Percentiles rank a stretch among this genome's conserved stretches.
Conservation (phyloP, 139 green algal species). For the Marvania coccoides region DNA sequence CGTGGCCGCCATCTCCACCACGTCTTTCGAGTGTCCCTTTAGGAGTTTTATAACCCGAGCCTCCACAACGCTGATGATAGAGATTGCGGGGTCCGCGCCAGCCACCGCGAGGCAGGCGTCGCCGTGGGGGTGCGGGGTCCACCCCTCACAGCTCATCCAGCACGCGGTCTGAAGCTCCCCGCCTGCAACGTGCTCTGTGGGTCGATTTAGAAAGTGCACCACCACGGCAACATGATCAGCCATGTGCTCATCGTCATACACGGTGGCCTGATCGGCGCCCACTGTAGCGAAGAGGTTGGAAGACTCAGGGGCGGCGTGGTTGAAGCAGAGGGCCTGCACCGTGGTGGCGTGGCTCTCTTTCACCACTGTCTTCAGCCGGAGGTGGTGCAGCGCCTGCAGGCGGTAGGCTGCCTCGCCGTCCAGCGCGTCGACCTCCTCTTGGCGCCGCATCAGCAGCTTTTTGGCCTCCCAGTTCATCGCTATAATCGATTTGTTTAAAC, state of each 20-base stretch:
- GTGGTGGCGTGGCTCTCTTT: constrained; percentile 50
- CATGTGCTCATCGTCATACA: constrained; percentile 69
- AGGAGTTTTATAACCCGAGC: constrained; percentile 36
- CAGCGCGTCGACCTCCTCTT: constrained; percentile 13
- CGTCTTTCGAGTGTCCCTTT: constrained; percentile 35
- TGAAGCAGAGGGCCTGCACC: constrained; percentile 36
- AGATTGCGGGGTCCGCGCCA: constrained; percentile 39
- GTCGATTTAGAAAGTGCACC: constrained; percentile 49
- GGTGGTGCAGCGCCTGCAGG: constrained; percentile 27
- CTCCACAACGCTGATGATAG: constrained; percentile 58
- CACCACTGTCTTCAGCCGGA: constrained; percentile 52
- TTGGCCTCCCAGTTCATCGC: constrained; percentile 34
- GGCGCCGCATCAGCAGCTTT: background rate
- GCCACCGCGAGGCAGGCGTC: constrained; percentile 56
- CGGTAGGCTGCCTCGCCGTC: constrained; percentile 21
- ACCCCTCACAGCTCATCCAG: constrained; percentile 30
- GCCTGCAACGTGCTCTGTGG: constrained; percentile 25
- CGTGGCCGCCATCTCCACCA: constrained; percentile 34
- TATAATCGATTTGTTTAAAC: no score
- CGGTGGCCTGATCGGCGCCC: constrained; percentile 47
- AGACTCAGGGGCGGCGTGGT: constrained; percentile 7
- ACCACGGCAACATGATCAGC: constrained; percentile 53
- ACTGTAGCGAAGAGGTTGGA: constrained; percentile 53
- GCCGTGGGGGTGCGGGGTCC: constrained; percentile 31
- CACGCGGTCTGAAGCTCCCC: constrained; percentile 33